phyloP scores from a whole-genome alignment of 768 basidiomycete species.

The Kwoniella heveanensis region DNA sequence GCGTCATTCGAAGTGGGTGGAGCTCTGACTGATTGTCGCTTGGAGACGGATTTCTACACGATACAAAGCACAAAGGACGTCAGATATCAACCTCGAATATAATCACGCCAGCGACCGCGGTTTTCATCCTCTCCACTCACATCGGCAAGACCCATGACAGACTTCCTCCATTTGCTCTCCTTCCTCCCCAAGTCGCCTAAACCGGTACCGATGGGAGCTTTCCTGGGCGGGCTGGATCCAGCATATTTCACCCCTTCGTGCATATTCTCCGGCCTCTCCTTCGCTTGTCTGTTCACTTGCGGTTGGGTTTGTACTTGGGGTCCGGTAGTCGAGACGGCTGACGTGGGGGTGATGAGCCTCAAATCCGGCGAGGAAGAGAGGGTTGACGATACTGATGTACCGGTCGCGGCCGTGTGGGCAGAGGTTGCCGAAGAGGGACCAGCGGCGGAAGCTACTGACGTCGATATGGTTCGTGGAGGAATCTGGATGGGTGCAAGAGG shows the following conservation, averaged over 20 bases:
- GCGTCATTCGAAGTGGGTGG: slow-evolving; percentile 44
- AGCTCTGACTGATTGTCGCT: slow-evolving; percentile 16
- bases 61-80: too few relatives aligned
- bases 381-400: slow-evolving; percentile 12
- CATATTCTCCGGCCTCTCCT: slow-evolving; percentile 6
- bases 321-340: slow-evolving; percentile 8
- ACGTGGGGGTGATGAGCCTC: slow-evolving; percentile 19
- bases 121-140: slow-evolving; percentile 28
- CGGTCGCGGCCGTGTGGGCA: neutral
- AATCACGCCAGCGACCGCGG: too few relatives aligned
- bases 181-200: slow-evolving; percentile 23
- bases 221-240: slow-evolving; percentile 27
- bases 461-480: slow-evolving; percentile 2
- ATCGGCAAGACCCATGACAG: slow-evolving; percentile 39
- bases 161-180: slow-evolving; percentile 33
- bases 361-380: slow-evolving; percentile 12
- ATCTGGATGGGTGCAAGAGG: slow-evolving; percentile 29
- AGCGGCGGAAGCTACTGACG: neutral
- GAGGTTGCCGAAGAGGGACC: slow-evolving; percentile 12
- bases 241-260: slow-evolving; percentile 19
- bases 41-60: slow-evolving; percentile 6
- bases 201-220: slow-evolving; percentile 18
- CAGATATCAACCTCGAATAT: too few relatives aligned
- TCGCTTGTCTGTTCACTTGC: slow-evolving; percentile 4
- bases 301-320: slow-evolving; percentile 2